Percentiles rank a stretch among this genome's conserved stretches.
Evolutionary conservation across 331 rosid species (phyloP).

Genomic region (Saraca asoca): DNA sequence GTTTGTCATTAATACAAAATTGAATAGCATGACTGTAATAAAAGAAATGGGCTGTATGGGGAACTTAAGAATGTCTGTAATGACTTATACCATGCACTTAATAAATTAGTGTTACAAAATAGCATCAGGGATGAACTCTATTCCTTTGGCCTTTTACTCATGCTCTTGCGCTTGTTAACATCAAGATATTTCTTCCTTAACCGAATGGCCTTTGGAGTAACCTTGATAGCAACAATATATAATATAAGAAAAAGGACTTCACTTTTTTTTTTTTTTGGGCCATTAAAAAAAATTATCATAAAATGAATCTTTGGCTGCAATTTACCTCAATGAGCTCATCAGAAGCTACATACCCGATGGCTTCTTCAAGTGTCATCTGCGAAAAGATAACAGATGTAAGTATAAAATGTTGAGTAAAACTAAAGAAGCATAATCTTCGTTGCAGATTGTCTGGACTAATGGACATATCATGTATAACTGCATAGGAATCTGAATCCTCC

Average conservation of each 20-base stretch:
- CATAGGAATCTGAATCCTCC: background rate
- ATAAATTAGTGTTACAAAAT: constrained; percentile 38
- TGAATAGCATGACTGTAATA: constrained; percentile 29
- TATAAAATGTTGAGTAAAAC: constrained; percentile 13
- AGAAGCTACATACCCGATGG: constrained; percentile 92
- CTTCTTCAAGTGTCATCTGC: constrained; percentile 98
- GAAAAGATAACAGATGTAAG: constrained; percentile 39
- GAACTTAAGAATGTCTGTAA: constrained; percentile 30
- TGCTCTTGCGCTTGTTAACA: constrained; percentile 78
- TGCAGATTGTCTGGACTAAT: background rate
- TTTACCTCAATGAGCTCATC: constrained; percentile 93
- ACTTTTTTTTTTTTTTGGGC: background rate
- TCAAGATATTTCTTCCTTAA: constrained; percentile 89
- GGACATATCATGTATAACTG: constrained; percentile 20
- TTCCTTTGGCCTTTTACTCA: constrained; percentile 81
- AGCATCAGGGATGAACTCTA: constrained; percentile 38
- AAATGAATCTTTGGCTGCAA: background rate
- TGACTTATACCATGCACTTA: constrained; percentile 30
- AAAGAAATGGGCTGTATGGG: constrained; percentile 38
- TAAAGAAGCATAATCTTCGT: constrained; percentile 6
- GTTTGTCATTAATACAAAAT: constrained; percentile 35
- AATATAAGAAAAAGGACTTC: background rate
- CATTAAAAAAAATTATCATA: too few species aligned
- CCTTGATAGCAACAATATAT: constrained; percentile 49
- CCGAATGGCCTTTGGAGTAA: constrained; percentile 87